Evolutionary conservation across 2,329 filamentous ascomycete genomes (phyloP), one percentile per base, ranked within the genome.

Genomic region (Arthroderma sp.): DNA sequence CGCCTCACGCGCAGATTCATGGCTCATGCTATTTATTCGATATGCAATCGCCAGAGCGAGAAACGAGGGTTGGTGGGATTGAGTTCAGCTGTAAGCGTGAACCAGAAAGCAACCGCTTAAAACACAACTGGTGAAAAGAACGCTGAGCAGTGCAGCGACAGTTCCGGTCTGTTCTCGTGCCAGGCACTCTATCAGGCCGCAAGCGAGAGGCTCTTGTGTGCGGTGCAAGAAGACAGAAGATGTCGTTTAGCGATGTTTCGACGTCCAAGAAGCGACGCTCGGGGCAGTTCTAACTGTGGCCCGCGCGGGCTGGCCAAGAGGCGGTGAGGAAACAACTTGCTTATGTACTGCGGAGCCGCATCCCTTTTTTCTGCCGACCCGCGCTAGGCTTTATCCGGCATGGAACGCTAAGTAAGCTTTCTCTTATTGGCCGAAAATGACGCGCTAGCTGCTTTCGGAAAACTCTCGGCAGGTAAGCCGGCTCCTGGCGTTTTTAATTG

Each of bases 251-350:
- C 28, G 28, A 31, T 31, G 28, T 31, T 31, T 7, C 3, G 28
- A 7, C 7, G 28, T 47, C 41, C 19, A 19, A 15, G 41, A 53
- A 57, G 53, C 33, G 33, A 38, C 41, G 38, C 25, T 54, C 25
- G 38, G 41, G 55, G 17, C 51, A 15, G 35, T 41, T 37, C 25
- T 15, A 17, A 37, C 28, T 31, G 28, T 19, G 39, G 31, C 47
- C 47, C 47, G 47, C 47, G 47, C 47, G 47, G 25, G 47, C 53
- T 21, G 44, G 57, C 59, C 60, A 60, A 62, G 57, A 62, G 56
- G 59, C 59, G 57, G 61, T 61, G 61, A 62, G 51, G 31, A 43
- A 55, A 39, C 47, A 51, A 25, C 25, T 51, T 33, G 25, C 13
- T 17, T 51, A 17, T 9, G 47, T 19, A 33, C 28, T 9, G 39